Base-by-base conservation (phyloP, 2,329 filamentous ascomycete genomes). In the Fusarium pseudograminearum region DNA sequence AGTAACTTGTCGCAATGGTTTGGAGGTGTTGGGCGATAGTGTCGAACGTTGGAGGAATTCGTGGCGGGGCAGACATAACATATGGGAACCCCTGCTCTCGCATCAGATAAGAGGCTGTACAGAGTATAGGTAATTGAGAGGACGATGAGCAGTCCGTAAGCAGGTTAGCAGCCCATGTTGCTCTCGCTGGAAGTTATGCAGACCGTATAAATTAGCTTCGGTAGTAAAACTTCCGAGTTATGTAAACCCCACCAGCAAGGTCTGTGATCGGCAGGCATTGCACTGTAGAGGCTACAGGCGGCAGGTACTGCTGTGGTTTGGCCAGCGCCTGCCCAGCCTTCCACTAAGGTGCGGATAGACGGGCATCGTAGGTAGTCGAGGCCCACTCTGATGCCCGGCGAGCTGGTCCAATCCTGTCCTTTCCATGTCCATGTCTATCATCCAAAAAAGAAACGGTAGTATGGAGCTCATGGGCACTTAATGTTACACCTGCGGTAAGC, bases 361-460 rank as follows among this genome's bases (percentile, higher is more conserved):
- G 41, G 22, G 41, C 16, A 22, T 40, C 42, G 30, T 56, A 30
- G 28, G 28, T 36, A 28, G 41, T 56, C 15, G 10, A 30, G 15
- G 38, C 24, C 41, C 42, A 56, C 53, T 38, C 30, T 26, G 34
- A 50, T 48, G 38, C 58, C 60, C 63, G 38, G 58, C 54, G 48
- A 61, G 34, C 55, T 61, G 59, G 67, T 57, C 66, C 48, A 47
- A 61, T 61, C 65, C 55, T 38, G 48, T 65, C 40, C 55, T 36
- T 50, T 24, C 26, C 26, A 28, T 52, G 24, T 50, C 41, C 24
- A 50, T 42, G 57, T 46, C 57, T 64, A 40, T 51, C 48, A 40
- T 40, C 45, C 33, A 58, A 66, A 55, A 47, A 62, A 41, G 48
- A 47, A 34, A 55, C 28, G 28, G 28, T 30, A 30, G 10, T 28